Evolutionary conservation across 179 eudicot species (phyloP).

Genomic region (Spinacia oleracea): DNA sequence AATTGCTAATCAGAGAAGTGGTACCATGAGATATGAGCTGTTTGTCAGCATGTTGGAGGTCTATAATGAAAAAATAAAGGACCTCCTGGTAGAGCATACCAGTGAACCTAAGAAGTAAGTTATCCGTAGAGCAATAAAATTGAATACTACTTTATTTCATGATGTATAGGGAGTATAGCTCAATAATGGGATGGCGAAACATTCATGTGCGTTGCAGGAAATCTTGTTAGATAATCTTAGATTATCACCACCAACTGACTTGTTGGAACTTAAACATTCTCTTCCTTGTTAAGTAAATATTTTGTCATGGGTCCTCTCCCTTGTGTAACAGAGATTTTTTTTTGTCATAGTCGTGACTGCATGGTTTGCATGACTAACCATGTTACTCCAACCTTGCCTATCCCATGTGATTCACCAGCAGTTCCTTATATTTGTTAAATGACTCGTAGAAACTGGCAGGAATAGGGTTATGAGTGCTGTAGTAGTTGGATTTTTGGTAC

Average conservation of each 20-base stretch:
- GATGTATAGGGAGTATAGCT: not conserved
- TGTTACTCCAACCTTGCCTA: not conserved
- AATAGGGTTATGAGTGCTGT: not conserved
- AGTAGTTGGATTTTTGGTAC: not conserved
- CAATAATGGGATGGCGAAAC: not conserved
- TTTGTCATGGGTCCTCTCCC: not conserved
- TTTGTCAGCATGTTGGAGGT: conserved; percentile 98
- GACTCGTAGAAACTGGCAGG: not conserved
- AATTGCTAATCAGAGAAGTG: conserved; percentile 56
- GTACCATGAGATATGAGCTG: conserved; percentile 69
- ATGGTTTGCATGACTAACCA: not conserved
- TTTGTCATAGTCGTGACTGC: not conserved
- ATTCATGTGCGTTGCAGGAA: not conserved
- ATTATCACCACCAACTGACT: not conserved
- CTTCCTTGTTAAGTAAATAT: not conserved
- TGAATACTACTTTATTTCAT: not conserved
- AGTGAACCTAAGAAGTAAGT: conserved; percentile 77
- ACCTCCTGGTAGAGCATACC: conserved; percentile 74
- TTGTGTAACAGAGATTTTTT: not conserved
- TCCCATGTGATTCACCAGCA: not conserved
- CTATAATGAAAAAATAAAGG: conserved; percentile 90
- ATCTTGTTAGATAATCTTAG: not conserved
- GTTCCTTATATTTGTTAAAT: not conserved
- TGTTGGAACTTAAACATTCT: not conserved
- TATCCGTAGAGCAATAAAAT: not conserved